These are phyloP conservation scores for Meredithiella fracta DNA, from an alignment of 2,329 filamentous ascomycete species.

Conservation along the genomic window DNA sequence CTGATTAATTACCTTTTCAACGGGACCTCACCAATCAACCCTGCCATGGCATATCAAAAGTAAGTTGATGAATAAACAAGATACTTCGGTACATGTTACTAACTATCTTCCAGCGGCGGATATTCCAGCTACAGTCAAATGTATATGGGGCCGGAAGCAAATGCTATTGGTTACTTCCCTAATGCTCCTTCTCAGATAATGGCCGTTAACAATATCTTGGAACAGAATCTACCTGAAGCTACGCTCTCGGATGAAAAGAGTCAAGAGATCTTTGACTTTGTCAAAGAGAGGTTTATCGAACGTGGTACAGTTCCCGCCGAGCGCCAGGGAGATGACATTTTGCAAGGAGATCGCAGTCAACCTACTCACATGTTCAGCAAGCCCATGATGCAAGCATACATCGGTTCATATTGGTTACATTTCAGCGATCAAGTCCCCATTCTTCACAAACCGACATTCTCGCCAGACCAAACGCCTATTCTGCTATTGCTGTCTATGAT, in stretches of 20 bases:
- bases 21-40: constrained; percentile 17
- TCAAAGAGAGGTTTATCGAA: constrained; percentile 61
- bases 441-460: constrained; percentile 85
- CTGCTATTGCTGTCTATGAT: constrained; percentile 77
- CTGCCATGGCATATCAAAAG: constrained; percentile 17
- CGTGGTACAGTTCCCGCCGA: constrained; percentile 46
- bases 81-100: no score
- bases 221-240: constrained; percentile 63
- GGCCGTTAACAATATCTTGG: constrained; percentile 73
- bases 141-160: constrained; percentile 15
- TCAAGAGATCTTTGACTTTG: constrained; percentile 65
- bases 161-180: constrained; percentile 39
- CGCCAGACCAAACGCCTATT: constrained; percentile 70
- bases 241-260: constrained; percentile 78
- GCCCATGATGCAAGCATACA: constrained; percentile 91
- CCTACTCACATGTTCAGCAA: constrained; percentile 57
- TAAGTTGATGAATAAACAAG: no score
- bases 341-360: constrained; percentile 59
- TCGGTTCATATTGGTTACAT: constrained; percentile 84
- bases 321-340: constrained; percentile 15
- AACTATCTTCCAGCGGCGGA: constrained; percentile 2
- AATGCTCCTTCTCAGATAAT: constrained; percentile 61
- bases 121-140: constrained; percentile 14
- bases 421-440: constrained; percentile 92
- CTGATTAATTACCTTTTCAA: constrained; percentile 77